These are phyloP conservation scores for Trametes maxima DNA, from an alignment of 768 basidiomycete genomes.

Conservation along the genomic window DNA sequence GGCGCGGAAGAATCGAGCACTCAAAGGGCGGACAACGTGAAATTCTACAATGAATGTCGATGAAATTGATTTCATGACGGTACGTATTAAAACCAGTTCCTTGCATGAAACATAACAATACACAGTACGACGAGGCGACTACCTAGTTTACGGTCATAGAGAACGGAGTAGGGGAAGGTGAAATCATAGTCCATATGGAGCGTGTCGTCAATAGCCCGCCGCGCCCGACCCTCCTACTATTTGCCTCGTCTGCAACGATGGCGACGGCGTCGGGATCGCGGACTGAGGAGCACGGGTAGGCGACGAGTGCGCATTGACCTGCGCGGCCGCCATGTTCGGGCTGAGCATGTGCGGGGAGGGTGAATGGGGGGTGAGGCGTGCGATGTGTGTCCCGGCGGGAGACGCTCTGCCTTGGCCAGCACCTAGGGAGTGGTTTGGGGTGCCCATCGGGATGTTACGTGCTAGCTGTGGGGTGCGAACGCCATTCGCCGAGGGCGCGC, in stretches of 20 bases:
- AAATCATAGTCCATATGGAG: constrained; percentile 15
- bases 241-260: constrained; percentile 38
- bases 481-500: constrained; percentile 61
- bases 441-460: constrained; percentile 20
- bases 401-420: constrained; percentile 26
- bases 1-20: not conserved
- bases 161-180: constrained; percentile 19
- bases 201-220: constrained; percentile 20
- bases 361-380: constrained; percentile 32
- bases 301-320: constrained; percentile 32
- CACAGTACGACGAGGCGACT: constrained; percentile 12
- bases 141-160: constrained; percentile 19
- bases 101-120: constrained; percentile 22
- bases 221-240: constrained; percentile 35
- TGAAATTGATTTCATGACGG: constrained; percentile 5
- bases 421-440: constrained; percentile 17
- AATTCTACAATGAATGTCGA: not conserved
- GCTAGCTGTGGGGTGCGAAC: constrained; percentile 40
- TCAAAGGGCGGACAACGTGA: not conserved
- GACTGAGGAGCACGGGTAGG: constrained; percentile 35
- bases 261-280: constrained; percentile 33
- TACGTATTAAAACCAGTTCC: constrained; percentile 15
- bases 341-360: constrained; percentile 36
- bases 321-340: constrained; percentile 28
- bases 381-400: constrained; percentile 26